Percentiles rank a stretch among this genome's conserved stretches.
Conservation (phyloP, 805 yeast genomes). For the Sungouiella blattae region DNA sequence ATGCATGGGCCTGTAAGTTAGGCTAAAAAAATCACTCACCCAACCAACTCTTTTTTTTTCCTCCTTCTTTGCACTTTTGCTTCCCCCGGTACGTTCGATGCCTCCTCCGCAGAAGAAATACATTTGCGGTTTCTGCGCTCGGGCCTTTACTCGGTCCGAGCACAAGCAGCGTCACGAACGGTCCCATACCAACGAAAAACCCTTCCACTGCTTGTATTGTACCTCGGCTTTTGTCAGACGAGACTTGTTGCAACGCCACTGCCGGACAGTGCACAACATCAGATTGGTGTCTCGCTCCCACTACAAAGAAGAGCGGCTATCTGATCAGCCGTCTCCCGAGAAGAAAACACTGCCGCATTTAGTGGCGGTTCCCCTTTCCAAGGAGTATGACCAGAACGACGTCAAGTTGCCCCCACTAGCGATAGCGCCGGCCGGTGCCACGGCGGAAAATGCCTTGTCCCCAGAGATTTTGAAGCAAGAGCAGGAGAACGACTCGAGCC, state of each 20-base stretch:
- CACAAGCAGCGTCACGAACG: slow-evolving; percentile 77
- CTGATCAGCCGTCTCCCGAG: neutral
- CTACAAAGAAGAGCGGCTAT: neutral
- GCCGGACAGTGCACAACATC: slow-evolving; percentile 67
- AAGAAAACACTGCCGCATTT: neutral
- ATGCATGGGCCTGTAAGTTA: no score
- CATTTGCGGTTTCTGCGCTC: slow-evolving; percentile 74
- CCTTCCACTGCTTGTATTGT: slow-evolving; percentile 71
- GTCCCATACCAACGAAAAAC: slow-evolving; percentile 77
- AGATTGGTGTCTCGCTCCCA: slow-evolving; percentile 9
- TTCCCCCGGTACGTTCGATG: slow-evolving; percentile 1
- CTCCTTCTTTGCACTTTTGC: neutral
- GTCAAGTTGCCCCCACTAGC: no score
- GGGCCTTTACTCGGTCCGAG: slow-evolving; percentile 77
- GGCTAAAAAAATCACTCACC: neutral
- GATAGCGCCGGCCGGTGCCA: no score
- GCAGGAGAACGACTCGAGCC: neutral
- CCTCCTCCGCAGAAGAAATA: slow-evolving; percentile 53
- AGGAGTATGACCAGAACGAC: neutral
- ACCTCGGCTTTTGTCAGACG: slow-evolving; percentile 71
- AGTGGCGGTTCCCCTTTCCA: neutral
- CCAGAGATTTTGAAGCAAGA: no score
- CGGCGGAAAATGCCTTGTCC: no score
- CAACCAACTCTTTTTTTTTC: neutral
- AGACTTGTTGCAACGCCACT: slow-evolving; percentile 72